Conservation (phyloP, 169 alveolate species). For the Amoebophrya sp. region DNA sequence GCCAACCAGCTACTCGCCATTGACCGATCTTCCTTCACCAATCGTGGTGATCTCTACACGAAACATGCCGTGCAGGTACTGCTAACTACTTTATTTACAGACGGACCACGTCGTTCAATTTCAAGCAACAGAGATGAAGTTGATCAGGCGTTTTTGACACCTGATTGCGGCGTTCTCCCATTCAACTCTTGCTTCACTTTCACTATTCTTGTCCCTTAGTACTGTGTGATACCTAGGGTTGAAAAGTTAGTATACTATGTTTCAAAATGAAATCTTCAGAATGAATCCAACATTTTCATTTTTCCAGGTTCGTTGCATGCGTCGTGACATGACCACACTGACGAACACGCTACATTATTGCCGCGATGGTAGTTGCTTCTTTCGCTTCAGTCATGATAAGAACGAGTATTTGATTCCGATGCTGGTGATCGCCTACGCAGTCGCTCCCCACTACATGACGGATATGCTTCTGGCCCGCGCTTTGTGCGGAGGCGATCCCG, state of each 20-base stretch:
- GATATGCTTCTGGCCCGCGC: not conserved
- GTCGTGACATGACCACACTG: conserved; percentile 67
- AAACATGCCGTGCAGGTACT: conserved; percentile 50
- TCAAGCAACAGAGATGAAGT: no score
- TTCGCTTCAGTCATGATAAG: conserved; percentile 66
- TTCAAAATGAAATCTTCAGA: no score
- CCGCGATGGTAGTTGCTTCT: conserved; percentile 68
- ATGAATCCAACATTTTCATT: no score
- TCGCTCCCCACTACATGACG: conserved; percentile 34
- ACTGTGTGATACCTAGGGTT: no score
- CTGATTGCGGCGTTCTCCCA: no score
- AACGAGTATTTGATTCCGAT: conserved; percentile 76
- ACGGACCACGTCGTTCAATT: no score
- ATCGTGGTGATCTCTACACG: conserved; percentile 77
- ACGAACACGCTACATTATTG: conserved; percentile 74
- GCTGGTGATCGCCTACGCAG: conserved; percentile 61
- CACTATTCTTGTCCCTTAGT: no score
- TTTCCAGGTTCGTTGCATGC: conserved; percentile 58
- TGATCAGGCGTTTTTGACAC: no score
- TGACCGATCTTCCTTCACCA: conserved; percentile 66
- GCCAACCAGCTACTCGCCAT: conserved; percentile 84
- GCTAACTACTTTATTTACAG: no score
- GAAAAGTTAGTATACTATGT: no score
- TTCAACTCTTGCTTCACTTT: no score
- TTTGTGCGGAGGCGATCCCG: conserved; percentile 61